These are phyloP conservation scores for Hirsutella minnesotensis DNA, from an alignment of 2,329 filamentous ascomycete genomes.

Conservation along the genomic window DNA sequence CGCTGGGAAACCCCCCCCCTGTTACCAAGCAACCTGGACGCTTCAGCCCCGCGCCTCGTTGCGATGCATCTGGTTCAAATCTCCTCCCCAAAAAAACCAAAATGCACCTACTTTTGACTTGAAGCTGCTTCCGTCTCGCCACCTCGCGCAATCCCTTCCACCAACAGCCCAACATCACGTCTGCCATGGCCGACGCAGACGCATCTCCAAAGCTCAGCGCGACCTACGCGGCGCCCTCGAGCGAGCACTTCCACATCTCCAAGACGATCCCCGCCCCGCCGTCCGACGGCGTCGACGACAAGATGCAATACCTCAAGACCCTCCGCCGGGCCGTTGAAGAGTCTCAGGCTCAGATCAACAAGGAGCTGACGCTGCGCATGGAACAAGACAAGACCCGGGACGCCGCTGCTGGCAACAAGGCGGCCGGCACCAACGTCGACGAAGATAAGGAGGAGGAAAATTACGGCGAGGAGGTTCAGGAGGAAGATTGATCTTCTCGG, in stretches of 20 bases:
- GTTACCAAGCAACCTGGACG: too few relatives aligned
- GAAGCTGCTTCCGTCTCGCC: too few relatives aligned
- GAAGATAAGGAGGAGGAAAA: conserved; percentile 59
- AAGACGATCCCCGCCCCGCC: conserved; percentile 22
- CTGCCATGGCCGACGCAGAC: background rate
- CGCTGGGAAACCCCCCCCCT: too few relatives aligned
- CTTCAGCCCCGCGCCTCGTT: too few relatives aligned
- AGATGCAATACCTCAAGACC: conserved; percentile 45
- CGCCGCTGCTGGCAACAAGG: conserved; percentile 11
- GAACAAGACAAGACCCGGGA: conserved; percentile 53
- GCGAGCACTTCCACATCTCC: conserved; percentile 32
- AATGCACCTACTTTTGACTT: too few relatives aligned
- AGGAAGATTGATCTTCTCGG: conserved; percentile 35
- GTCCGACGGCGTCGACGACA: conserved; percentile 30
- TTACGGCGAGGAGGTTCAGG: conserved; percentile 75
- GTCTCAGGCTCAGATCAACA: conserved; percentile 58
- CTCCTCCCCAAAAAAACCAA: too few relatives aligned
- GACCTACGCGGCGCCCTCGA: conserved; percentile 41
- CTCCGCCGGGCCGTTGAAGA: conserved; percentile 44
- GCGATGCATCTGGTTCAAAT: too few relatives aligned
- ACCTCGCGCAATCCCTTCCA: too few relatives aligned
- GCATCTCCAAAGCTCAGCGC: conserved; percentile 25
- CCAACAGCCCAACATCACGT: too few relatives aligned
- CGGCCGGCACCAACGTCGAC: conserved; percentile 22
- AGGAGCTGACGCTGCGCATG: conserved; percentile 62